Evolutionary conservation across 2,329 filamentous ascomycete species (phyloP).

Genomic region (Xylaria sp.): DNA sequence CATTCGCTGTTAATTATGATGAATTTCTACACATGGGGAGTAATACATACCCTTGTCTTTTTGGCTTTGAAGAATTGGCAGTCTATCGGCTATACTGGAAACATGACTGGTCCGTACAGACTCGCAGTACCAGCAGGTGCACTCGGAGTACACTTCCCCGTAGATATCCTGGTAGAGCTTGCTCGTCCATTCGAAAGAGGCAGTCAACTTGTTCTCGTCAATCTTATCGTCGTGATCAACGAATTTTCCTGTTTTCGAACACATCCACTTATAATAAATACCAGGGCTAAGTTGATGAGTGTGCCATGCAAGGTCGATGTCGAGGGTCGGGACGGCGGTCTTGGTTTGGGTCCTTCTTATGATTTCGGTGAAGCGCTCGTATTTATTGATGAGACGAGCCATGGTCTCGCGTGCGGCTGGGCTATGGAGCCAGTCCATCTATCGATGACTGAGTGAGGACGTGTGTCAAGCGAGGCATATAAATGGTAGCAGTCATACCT

Average conservation of each 20-base stretch:
- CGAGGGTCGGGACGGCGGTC: constrained; percentile 71
- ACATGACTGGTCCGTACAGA: constrained; percentile 64
- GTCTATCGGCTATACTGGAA: constrained; percentile 49
- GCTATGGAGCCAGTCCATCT: constrained; percentile 78
- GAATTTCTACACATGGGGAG: background rate
- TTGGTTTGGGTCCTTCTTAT: constrained; percentile 54
- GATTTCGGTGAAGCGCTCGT: constrained; percentile 66
- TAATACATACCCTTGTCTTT: constrained; percentile 45
- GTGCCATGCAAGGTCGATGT: constrained; percentile 80
- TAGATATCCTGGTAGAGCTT: constrained; percentile 71
- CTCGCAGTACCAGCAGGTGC: constrained; percentile 86
- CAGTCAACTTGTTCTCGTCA: constrained; percentile 66
- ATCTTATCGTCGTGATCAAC: constrained; percentile 88
- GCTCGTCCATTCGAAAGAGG: constrained; percentile 74
- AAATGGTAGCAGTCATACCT: constrained; percentile 38
- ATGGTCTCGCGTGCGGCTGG: constrained; percentile 69
- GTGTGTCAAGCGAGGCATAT: background rate
- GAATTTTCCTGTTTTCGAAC: constrained; percentile 57
- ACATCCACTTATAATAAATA: constrained; percentile 66
- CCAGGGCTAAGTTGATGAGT: constrained; percentile 75
- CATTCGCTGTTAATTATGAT: background rate
- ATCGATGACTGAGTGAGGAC: background rate
- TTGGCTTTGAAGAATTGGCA: constrained; percentile 53
- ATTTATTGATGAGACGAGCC: constrained; percentile 67
- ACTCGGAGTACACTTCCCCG: constrained; percentile 73